Evolutionary conservation across 345 rosid species (phyloP), one percentile per base, ranked within the genome.

Genomic region (Moricandia arvensis): DNA sequence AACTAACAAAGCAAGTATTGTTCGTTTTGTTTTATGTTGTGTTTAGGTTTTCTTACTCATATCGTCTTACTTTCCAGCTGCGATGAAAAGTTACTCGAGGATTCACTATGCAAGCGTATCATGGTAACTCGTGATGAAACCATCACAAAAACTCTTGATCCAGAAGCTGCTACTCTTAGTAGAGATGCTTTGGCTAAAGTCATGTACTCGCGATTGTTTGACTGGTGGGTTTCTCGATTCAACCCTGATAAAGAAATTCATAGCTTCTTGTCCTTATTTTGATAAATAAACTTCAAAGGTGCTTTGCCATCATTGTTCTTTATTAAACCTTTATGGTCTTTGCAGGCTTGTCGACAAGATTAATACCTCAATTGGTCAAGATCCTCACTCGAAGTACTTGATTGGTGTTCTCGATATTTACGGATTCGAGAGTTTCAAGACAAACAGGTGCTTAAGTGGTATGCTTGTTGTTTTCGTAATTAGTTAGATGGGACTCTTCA

Each of bases 381-480:
- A 95, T 79, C 90, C 94, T 72, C 62, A 87, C 45, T 93, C 98
- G 16, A 93, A 89, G 84, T 87, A 63, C 81, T 85, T 96, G 70
- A 93, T 96, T 73, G 99, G 98, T 8, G 99, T 96, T 75, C 88
- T 96, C 80, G 99, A 96, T 88, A 96, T 96, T 45, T 96, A 96
- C 82, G 99, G 99, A 77, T 96, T 96, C 76, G 99, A 96, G 89
- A 96, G 98, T 87, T 96, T 96, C 93, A 91, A 92, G 87, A 92
- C 98, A 82, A 96, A 96, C 92, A 96, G 99, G 99, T 96, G 91
- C 91, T 86, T 88, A 83, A 82, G 80, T 63, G 86, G 88, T 86
- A 88, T 84, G 87, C 90, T 83, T 83, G 80, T 87, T 64, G 80
- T 82, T 79, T 72, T 73, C 67, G 38, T 81, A 45, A 72, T 57